Evolutionary conservation across 768 basidiomycete species (phyloP).

Genomic region (Lactarius vividus): DNA sequence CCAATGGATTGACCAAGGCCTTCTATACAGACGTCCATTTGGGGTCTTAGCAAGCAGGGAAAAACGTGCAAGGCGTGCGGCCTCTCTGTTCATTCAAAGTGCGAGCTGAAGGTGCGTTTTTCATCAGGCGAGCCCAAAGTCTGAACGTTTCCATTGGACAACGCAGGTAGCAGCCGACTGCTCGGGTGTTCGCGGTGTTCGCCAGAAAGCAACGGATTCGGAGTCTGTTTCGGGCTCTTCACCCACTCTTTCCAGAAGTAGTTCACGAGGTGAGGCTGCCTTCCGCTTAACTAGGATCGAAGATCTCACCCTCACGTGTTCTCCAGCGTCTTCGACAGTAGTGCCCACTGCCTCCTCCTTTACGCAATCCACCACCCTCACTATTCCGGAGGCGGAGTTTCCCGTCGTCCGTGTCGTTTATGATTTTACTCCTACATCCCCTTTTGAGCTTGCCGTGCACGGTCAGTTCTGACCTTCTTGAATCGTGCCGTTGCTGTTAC

Average conservation of each 20-base stretch:
- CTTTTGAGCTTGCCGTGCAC: slow-evolving; percentile 69
- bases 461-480: slow-evolving; percentile 41
- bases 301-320: slow-evolving; percentile 26
- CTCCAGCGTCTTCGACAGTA: slow-evolving; percentile 21
- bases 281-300: slow-evolving; percentile 17
- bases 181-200: slow-evolving; percentile 33
- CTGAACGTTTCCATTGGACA: slow-evolving; percentile 16
- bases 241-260: slow-evolving; percentile 37
- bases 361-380: slow-evolving; percentile 40
- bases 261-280: slow-evolving; percentile 30
- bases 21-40: slow-evolving; percentile 63
- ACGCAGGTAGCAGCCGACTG: slow-evolving; percentile 75
- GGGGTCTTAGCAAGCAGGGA: slow-evolving; percentile 85
- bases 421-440: slow-evolving; percentile 70
- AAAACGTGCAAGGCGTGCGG: slow-evolving; percentile 80
- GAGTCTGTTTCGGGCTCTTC: slow-evolving; percentile 33
- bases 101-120: slow-evolving; percentile 71
- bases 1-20: slow-evolving; percentile 10
- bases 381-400: slow-evolving; percentile 43
- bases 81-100: slow-evolving; percentile 78
- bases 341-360: slow-evolving; percentile 58
- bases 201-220: slow-evolving; percentile 27
- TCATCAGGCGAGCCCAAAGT: slow-evolving; percentile 14
- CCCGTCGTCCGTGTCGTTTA: slow-evolving; percentile 64
- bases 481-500: slow-evolving; percentile 1